These are phyloP conservation scores for Trichosporon inkin DNA, from an alignment of 1,284 basidiomycete genomes.

Conservation along the genomic window DNA sequence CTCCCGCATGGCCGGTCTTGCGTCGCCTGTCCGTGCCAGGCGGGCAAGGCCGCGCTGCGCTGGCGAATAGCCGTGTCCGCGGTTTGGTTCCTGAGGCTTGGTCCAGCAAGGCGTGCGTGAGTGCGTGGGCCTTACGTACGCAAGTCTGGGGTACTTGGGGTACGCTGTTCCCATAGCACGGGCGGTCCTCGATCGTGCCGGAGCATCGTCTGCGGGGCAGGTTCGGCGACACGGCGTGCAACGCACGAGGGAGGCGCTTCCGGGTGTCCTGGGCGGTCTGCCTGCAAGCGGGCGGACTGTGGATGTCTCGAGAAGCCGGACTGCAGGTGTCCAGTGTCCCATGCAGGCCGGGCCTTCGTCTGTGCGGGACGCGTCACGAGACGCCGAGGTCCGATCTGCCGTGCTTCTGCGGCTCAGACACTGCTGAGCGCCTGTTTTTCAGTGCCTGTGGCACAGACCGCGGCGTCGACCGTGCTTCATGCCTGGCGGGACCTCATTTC, in stretches of 20 bases:
- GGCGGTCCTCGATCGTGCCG: too few species aligned
- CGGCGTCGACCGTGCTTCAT: background rate
- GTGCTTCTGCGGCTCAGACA: constrained; percentile 1
- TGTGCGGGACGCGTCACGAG: background rate
- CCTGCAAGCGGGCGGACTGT: background rate
- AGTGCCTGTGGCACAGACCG: constrained; percentile 1
- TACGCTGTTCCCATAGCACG: too few species aligned
- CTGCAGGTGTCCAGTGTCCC: too few species aligned
- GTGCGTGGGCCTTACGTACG: too few species aligned
- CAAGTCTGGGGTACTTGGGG: too few species aligned
- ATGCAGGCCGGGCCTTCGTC: background rate
- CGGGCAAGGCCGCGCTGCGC: background rate
- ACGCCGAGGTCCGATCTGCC: background rate
- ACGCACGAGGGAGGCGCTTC: background rate
- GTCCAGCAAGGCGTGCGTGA: too few species aligned
- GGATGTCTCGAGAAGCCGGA: too few species aligned
- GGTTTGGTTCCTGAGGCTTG: too few species aligned
- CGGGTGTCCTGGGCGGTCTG: background rate
- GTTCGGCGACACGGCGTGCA: background rate
- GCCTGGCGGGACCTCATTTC: background rate
- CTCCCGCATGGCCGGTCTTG: too few species aligned
- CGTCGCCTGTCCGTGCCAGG: too few species aligned
- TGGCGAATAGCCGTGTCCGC: too few species aligned
- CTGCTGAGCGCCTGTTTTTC: background rate
- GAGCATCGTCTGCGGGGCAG: background rate